A percentile compares a stretch with the other conserved stretches of the same genome.
Conservation (phyloP, 768 basidiomycete genomes). For the Mycena belliarum region DNA sequence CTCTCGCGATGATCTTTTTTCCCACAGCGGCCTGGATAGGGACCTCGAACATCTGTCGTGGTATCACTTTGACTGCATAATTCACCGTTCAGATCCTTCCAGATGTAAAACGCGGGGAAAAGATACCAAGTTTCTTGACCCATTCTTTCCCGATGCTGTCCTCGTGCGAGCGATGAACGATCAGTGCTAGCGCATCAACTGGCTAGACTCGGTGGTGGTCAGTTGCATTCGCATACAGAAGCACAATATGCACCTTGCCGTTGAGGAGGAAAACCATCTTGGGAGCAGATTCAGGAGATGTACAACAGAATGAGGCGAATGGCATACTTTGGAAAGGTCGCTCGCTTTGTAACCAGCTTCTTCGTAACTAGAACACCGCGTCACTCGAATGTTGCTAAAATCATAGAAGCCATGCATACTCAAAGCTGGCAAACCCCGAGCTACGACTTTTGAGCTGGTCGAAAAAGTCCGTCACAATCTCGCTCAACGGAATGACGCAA, state of each 20-base stretch:
- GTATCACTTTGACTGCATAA: conserved; percentile 80
- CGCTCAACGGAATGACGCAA: conserved; percentile 83
- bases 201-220: conserved; percentile 49
- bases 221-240: background rate
- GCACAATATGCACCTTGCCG: conserved; percentile 10
- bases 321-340: conserved; percentile 75
- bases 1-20: conserved; percentile 83
- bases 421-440: conserved; percentile 90
- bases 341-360: conserved; percentile 86
- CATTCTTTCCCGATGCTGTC: conserved; percentile 76
- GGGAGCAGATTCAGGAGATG: background rate
- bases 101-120: background rate
- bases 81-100: background rate
- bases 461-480: conserved; percentile 95
- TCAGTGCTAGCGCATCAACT: conserved; percentile 90
- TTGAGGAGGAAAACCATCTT: conserved; percentile 93
- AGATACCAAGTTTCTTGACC: conserved; percentile 89
- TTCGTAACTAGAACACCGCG: conserved; percentile 68
- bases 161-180: conserved; percentile 82
- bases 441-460: conserved; percentile 91
- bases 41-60: conserved; percentile 90
- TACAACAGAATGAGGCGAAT: background rate
- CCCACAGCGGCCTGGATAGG: conserved; percentile 94
- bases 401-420: conserved; percentile 49
- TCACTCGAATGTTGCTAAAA: background rate